A percentile compares a stretch with the other conserved stretches of the same genome.
These are phyloP conservation scores for Acer saccharum DNA, from an alignment of 345 rosid species.

Conservation along the genomic window DNA sequence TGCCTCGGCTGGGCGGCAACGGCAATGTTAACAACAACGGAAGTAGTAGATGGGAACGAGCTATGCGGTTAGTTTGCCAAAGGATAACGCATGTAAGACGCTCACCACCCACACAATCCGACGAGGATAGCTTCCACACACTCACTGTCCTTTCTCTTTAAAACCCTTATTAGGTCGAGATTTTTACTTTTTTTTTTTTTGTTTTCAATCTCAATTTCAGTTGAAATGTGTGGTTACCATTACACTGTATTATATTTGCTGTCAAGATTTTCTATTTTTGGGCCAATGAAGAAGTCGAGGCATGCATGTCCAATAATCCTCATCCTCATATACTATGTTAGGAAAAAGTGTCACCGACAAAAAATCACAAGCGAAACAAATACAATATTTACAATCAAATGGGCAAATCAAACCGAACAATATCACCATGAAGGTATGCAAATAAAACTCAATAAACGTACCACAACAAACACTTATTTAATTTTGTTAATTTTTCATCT, in stretches of 20 bases:
- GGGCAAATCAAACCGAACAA: too few species aligned
- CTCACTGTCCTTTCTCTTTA: slow-evolving; percentile 39
- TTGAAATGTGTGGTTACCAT: not conserved
- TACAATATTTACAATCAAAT: too few species aligned
- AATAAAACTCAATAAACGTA: too few species aligned
- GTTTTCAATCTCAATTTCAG: not conserved
- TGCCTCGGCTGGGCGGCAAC: not conserved
- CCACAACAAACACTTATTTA: too few species aligned
- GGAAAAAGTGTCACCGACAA: too few species aligned
- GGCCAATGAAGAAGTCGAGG: not conserved
- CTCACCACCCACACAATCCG: slow-evolving; percentile 11
- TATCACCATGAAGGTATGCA: too few species aligned
- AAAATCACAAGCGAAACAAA: too few species aligned
- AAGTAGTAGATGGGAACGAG: slow-evolving; percentile 25
- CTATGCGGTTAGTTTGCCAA: slow-evolving; percentile 30
- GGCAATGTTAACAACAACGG: not conserved
- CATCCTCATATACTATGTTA: too few species aligned
- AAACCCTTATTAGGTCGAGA: not conserved
- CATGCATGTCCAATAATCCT: not conserved
- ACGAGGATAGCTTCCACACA: slow-evolving; percentile 36
- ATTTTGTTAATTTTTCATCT: too few species aligned
- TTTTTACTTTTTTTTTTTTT: not conserved
- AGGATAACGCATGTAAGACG: slow-evolving; percentile 22
- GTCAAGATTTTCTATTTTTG: too few species aligned
- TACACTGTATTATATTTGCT: too few species aligned